Base-by-base conservation (phyloP, 139 green algal species). In the Micromonas commoda region DNA sequence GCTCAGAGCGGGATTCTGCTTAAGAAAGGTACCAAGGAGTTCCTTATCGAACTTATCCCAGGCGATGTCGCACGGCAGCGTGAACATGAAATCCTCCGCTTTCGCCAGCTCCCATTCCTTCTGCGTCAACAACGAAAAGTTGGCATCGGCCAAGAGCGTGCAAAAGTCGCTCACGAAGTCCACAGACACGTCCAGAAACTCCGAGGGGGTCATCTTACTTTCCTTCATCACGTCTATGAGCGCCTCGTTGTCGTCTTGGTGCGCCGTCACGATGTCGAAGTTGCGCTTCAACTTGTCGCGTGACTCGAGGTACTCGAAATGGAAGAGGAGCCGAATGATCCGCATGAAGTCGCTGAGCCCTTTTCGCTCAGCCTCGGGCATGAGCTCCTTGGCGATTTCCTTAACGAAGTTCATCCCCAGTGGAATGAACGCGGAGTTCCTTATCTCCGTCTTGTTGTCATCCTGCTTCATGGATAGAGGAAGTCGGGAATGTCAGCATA, bases 61-160 rank as follows among this genome's bases (percentile, higher is more conserved):
- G 20, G 52, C 37, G 9, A 75, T 63, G 1, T 13, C 2, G 34
- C 52, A 29, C 1, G 68, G 68, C 3, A 75, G 33, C 1, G 13
- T 60, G 29, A 75, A 75, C 68, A 75, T 64, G 68, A 75, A 75
- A 63, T 75, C 35, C 35, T 75, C 68, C 68, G 37, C 68, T 13
- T 24, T 75, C 20, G 68, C 68, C 0, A 75, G 1, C 1, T 75
- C 68, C 68, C 68, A 75, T 24, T 75, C 68, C 20, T 37, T 61
- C 3, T 64, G 37, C 20, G 37, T 75, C 68, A 75, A 2, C 34
- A 75, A 6, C 68, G 68, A 61, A 24, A 37, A 75, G 34, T 75
- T 39, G 19, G 68, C 68, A 1, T 60, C 38, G 20, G 68, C 68
- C 35, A 75, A 61, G 19, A 75, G 24, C 37, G 37, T 9, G 37